Conservation (phyloP, 164 flowering plant species). For the Buxus sempervirens region DNA sequence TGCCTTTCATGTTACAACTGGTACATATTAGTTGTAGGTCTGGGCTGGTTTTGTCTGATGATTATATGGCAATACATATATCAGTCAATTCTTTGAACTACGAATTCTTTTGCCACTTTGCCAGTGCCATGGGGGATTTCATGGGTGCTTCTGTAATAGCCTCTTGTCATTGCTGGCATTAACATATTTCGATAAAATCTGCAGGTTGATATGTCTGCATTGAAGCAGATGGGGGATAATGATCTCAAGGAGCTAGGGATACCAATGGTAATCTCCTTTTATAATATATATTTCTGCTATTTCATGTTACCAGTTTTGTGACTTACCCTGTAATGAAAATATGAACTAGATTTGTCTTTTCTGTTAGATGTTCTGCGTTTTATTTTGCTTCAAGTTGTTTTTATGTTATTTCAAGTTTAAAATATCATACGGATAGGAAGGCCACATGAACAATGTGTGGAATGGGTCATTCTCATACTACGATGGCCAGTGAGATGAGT, state of each 20-base stretch:
- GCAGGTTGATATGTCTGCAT: conserved; percentile 80
- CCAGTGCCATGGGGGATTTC: not conserved
- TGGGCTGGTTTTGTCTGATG: too few relatives aligned
- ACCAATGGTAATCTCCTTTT: conserved; percentile 62
- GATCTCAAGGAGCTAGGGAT: conserved; percentile 84
- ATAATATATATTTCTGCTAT: not conserved
- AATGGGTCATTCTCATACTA: too few relatives aligned
- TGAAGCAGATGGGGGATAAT: conserved; percentile 80
- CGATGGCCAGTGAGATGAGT: too few relatives aligned
- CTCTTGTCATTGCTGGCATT: not conserved
- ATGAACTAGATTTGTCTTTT: not conserved
- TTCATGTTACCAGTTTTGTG: not conserved
- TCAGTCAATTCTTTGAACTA: too few relatives aligned
- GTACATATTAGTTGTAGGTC: too few relatives aligned
- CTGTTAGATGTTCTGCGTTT: not conserved
- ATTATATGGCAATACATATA: too few relatives aligned
- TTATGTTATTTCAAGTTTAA: not conserved
- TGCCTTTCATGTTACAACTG: too few relatives aligned
- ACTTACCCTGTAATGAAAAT: not conserved
- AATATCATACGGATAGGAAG: too few relatives aligned
- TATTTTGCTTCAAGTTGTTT: not conserved
- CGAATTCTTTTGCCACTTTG: too few relatives aligned
- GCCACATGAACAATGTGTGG: too few relatives aligned
- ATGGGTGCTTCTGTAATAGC: not conserved
- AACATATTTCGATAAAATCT: conserved; percentile 7